phyloP scores from a whole-genome alignment of 106 monocot genomes.

The Agapanthus africanus region DNA sequence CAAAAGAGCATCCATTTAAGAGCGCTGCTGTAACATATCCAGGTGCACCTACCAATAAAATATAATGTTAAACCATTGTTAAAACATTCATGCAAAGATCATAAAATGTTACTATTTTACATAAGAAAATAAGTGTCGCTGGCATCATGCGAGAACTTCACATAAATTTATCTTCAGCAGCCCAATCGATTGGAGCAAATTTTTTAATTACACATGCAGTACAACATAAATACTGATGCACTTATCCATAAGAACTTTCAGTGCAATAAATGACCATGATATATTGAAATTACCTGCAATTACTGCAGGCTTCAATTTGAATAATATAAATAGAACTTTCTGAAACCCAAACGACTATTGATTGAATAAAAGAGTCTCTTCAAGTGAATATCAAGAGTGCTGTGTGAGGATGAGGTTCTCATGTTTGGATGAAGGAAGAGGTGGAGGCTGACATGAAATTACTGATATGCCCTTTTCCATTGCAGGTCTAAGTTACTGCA shows the following conservation, averaged over 20 bases:
- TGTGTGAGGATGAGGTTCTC: too few relatives aligned
- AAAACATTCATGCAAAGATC: constrained; percentile 1
- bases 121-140: neutral
- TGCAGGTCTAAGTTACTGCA: too few relatives aligned
- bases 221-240: neutral
- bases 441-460: too few relatives aligned
- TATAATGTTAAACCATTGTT: neutral
- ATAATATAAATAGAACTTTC: too few relatives aligned
- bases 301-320: neutral
- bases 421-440: too few relatives aligned
- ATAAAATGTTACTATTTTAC: neutral
- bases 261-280: neutral
- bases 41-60: constrained; percentile 68
- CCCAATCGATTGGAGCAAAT: neutral
- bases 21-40: constrained; percentile 83
- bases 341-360: too few relatives aligned
- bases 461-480: too few relatives aligned
- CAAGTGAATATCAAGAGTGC: too few relatives aligned
- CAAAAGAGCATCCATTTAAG: constrained; percentile 88
- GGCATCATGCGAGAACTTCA: neutral
- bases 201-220: neutral
- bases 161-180: neutral
- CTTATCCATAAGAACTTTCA: neutral
- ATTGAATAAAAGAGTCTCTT: too few relatives aligned
- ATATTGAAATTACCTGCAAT: neutral